These are phyloP conservation scores for Cercis canadensis DNA, from an alignment of 306 rosid genomes.

Conservation along the genomic window DNA sequence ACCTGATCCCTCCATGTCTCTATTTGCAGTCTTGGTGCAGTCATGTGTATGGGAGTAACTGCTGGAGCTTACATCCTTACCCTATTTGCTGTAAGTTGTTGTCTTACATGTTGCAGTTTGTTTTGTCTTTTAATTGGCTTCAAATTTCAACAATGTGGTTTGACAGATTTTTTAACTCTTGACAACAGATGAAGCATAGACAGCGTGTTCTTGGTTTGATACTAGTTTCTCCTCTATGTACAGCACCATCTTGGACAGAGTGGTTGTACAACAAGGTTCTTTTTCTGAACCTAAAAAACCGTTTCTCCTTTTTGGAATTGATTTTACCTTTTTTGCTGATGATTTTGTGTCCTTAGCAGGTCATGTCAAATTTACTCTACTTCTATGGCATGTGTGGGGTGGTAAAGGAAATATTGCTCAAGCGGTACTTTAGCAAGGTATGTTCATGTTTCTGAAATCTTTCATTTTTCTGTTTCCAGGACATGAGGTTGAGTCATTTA, in stretches of 20 bases:
- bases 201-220: slow-evolving; percentile 88
- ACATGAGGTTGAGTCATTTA: slow-evolving; percentile 32
- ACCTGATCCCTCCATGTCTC: slow-evolving; percentile 40
- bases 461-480: slow-evolving; percentile 16
- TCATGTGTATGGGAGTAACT: slow-evolving; percentile 96
- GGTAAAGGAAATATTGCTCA: slow-evolving; percentile 84
- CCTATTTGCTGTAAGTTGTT: slow-evolving; percentile 83
- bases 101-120: slow-evolving; percentile 10
- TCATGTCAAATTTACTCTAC: slow-evolving; percentile 81
- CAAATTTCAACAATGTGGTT: slow-evolving; percentile 19
- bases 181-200: slow-evolving; percentile 83
- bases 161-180: slow-evolving; percentile 39
- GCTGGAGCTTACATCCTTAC: slow-evolving; percentile 96
- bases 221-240: slow-evolving; percentile 88
- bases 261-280: slow-evolving; percentile 94
- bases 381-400: slow-evolving; percentile 94
- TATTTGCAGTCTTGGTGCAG: slow-evolving; percentile 73
- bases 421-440: slow-evolving; percentile 96
- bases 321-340: slow-evolving; percentile 23
- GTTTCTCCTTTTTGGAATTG: slow-evolving; percentile 23
- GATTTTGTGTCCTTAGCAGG: slow-evolving; percentile 54
- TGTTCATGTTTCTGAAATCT: slow-evolving; percentile 32
- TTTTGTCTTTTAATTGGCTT: slow-evolving; percentile 8
- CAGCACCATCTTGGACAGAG: slow-evolving; percentile 90
- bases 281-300: slow-evolving; percentile 37